Conservation (phyloP, 1,284 basidiomycete genomes). For the Malassezia arunalokei region DNA sequence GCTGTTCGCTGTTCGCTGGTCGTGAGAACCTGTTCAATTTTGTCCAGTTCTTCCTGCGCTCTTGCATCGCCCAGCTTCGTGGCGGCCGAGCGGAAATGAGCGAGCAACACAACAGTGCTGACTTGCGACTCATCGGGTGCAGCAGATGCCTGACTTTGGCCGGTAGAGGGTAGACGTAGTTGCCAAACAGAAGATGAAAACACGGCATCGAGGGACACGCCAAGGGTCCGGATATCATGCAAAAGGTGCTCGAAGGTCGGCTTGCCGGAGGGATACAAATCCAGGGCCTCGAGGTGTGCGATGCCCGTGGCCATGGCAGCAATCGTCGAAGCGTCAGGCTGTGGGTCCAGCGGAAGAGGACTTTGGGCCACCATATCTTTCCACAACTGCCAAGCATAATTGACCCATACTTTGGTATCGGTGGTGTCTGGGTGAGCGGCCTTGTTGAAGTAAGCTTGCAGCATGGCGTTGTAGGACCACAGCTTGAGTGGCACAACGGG, state of each 20-base stretch:
- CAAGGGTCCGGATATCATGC: conserved; percentile 7
- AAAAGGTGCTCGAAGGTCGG: conserved; percentile 18
- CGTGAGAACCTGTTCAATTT: conserved; percentile 18
- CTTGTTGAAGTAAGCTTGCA: conserved; percentile 33
- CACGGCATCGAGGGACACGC: conserved; percentile 25
- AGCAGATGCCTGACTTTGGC: background rate
- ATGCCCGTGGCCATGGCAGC: conserved; percentile 34
- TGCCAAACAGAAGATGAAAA: conserved; percentile 30
- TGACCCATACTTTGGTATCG: conserved; percentile 18
- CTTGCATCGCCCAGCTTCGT: conserved; percentile 22
- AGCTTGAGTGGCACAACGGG: conserved; percentile 20
- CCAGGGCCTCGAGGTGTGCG: conserved; percentile 21
- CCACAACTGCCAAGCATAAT: conserved; percentile 29
- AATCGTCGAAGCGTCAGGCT: conserved; percentile 26
- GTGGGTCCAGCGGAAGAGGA: conserved; percentile 18
- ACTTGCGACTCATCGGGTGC: background rate
- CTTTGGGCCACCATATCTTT: conserved; percentile 23
- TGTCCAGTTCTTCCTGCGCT: conserved; percentile 26
- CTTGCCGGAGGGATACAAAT: conserved; percentile 20
- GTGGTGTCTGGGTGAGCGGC: conserved; percentile 25
- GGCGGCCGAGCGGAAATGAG: conserved; percentile 19
- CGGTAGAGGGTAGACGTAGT: conserved; percentile 1
- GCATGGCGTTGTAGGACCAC: conserved; percentile 37
- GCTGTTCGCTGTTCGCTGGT: conserved; percentile 10
- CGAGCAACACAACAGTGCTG: conserved; percentile 13